Base-by-base conservation (phyloP, 345 rosid genomes). In the Nephelium lappaceum region DNA sequence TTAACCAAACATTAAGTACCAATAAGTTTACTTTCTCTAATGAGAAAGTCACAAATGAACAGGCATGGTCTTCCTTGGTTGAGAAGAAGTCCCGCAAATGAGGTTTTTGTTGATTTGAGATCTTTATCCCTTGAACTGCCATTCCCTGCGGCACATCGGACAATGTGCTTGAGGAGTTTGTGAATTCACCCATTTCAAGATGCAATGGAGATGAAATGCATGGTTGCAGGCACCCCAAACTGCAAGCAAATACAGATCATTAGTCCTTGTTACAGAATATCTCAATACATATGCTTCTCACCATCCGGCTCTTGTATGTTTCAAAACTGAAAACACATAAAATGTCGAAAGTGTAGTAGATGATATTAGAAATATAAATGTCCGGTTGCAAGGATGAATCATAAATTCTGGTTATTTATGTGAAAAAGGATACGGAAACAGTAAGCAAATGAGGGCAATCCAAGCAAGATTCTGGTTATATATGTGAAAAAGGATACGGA, bases 191-290 rank as follows among this genome's bases (percentile, higher is more conserved):
- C 97, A 94, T 78, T 94, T 96, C 87, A 94, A 84, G 83, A 94
- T 90, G 89, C 98, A 93, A 76, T 93, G 99, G 79, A 95, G 96
- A 86, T 95, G 98, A 84, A 93, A 91, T 14, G 93, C 94, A 75
- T 87, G 94, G 84, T 90, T 92, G 83, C 94, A 90, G 62, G 84
- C 88, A 64, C 94, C 92, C 93, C 92, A 92, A 68, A 89, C 94
- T 89, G 85, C 81, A 73, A 73, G 0, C 27, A 25, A 70, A 57
- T 0, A 14, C 73, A 11, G 16, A 18, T 21, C 55, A 66, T 78
- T 25, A 57, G 39, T 67, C 67, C 62, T 2, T 9, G 36, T 24
- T 60, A 60, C 64, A 21, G 9, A 73, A 51, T 51, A 11, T 51
- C 0, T 51, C 18, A 53, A 53, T n/a, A 53, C 1, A 15, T 5